Conservation (phyloP, 345 rosid genomes). For the Salix caprea region DNA sequence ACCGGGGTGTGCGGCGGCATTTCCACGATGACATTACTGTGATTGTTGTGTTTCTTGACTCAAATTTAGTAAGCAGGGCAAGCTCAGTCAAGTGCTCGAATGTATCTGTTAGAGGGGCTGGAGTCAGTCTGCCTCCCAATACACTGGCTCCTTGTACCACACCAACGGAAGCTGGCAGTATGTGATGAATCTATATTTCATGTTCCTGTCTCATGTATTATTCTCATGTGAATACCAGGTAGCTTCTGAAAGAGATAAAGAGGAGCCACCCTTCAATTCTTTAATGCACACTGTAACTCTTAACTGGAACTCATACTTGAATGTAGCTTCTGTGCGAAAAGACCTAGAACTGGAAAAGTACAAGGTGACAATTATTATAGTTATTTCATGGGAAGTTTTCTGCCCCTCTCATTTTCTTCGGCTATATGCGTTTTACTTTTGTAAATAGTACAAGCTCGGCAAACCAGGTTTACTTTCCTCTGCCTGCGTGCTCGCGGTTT, state of each 20-base stretch:
- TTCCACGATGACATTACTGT: conserved; percentile 97
- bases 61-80: conserved; percentile 53
- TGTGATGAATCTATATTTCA: conserved; percentile 19
- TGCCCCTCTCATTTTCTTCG: neutral
- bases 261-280: conserved; percentile 45
- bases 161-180: conserved; percentile 38
- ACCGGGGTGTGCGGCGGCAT: conserved; percentile 84
- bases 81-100: conserved; percentile 38
- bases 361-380: conserved; percentile 31
- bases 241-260: conserved; percentile 29
- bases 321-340: conserved; percentile 30
- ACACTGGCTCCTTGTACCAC: conserved; percentile 55
- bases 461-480: neutral
- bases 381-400: conserved; percentile 13
- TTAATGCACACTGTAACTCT: conserved; percentile 50
- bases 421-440: neutral
- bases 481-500: neutral
- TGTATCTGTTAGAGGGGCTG: conserved; percentile 66
- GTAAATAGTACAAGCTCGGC: neutral
- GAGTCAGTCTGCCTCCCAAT: conserved; percentile 54
- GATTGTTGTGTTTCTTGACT: conserved; percentile 69
- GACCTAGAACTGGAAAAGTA: conserved; percentile 28
- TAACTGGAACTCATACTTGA: conserved; percentile 34
- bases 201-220: conserved; percentile 22
- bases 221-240: conserved; percentile 43